Evolutionary conservation across 2,329 filamentous ascomycete genomes (phyloP).

Genomic region (Ascochyta koolunga): DNA sequence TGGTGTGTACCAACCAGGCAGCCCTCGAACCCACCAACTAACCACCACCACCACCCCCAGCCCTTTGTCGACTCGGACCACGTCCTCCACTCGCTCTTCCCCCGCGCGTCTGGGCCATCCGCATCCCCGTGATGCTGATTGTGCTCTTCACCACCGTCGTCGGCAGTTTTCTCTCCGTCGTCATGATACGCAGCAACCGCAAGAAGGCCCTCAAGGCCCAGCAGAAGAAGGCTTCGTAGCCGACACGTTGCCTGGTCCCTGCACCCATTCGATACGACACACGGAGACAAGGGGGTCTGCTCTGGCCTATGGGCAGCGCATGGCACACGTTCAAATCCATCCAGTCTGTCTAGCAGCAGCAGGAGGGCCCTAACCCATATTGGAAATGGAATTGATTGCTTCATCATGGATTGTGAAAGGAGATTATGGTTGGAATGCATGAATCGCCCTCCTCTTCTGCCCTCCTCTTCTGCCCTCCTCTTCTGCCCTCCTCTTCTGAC

Average conservation of each 20-base stretch:
- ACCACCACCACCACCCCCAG: too few species aligned
- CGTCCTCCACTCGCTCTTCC: constrained; percentile 92
- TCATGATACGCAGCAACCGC: constrained; percentile 98
- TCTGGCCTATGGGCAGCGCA: constrained; percentile 18
- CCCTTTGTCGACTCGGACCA: constrained; percentile 97
- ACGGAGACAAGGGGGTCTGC: constrained; percentile 1
- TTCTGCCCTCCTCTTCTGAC: too few species aligned
- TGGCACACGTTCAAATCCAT: constrained; percentile 2
- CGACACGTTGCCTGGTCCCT: constrained; percentile 6
- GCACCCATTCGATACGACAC: background rate
- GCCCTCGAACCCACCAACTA: too few species aligned
- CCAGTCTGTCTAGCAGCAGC: background rate
- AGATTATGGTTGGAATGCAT: too few species aligned
- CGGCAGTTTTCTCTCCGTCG: constrained; percentile 91
- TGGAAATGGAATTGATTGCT: constrained; percentile 7
- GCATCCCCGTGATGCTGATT: constrained; percentile 95
- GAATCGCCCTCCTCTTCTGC: too few species aligned
- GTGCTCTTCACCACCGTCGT: constrained; percentile 91
- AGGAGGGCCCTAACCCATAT: constrained; percentile 8
- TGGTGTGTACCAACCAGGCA: constrained; percentile 67
- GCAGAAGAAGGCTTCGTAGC: constrained; percentile 75
- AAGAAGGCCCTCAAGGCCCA: constrained; percentile 97
- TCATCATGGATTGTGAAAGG: too few species aligned
- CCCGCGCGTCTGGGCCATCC: constrained; percentile 97
- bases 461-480: too few species aligned